Evolutionary conservation across 805 yeast genomes (phyloP).

Genomic region (Metschnikowia dekortorum): DNA sequence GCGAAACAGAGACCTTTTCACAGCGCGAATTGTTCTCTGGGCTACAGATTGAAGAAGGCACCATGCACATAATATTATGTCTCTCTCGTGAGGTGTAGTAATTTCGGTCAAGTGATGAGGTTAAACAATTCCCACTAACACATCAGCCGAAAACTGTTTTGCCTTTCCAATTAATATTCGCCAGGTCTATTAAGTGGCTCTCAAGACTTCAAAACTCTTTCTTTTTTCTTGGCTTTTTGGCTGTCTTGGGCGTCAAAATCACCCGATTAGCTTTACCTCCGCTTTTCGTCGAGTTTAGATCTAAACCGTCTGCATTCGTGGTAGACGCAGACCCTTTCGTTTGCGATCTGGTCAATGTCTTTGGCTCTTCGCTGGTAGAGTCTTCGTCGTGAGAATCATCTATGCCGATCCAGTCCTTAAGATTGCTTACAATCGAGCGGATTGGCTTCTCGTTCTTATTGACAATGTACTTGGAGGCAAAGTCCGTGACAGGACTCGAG

Average conservation of each 20-base stretch:
- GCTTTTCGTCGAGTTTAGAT: neutral
- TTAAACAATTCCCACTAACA: neutral
- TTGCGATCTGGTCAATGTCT: slow-evolving; percentile 4
- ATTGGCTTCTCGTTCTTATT: slow-evolving; percentile 39
- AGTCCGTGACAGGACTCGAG: slow-evolving; percentile 59
- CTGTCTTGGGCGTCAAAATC: slow-evolving; percentile 3
- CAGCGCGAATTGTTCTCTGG: too few species aligned
- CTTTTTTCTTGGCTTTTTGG: slow-evolving; percentile 1
- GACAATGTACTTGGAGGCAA: slow-evolving; percentile 60
- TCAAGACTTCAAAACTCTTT: neutral
- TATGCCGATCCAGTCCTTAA: slow-evolving; percentile 37
- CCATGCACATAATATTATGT: neutral
- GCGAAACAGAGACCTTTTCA: too few species aligned
- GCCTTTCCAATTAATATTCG: slow-evolving; percentile 4
- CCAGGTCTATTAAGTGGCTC: slow-evolving; percentile 5
- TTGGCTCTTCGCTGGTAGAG: slow-evolving; percentile 21
- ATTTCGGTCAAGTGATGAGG: neutral
- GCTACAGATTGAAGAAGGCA: too few species aligned
- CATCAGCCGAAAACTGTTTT: neutral
- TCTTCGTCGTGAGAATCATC: slow-evolving; percentile 32
- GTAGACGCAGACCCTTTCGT: neutral
- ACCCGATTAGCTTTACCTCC: neutral
- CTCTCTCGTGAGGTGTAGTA: neutral
- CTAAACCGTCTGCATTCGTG: neutral
- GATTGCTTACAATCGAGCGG: slow-evolving; percentile 35